Evolutionary conservation across 148 eudicot species (phyloP).

Genomic region (Drosera capensis): DNA sequence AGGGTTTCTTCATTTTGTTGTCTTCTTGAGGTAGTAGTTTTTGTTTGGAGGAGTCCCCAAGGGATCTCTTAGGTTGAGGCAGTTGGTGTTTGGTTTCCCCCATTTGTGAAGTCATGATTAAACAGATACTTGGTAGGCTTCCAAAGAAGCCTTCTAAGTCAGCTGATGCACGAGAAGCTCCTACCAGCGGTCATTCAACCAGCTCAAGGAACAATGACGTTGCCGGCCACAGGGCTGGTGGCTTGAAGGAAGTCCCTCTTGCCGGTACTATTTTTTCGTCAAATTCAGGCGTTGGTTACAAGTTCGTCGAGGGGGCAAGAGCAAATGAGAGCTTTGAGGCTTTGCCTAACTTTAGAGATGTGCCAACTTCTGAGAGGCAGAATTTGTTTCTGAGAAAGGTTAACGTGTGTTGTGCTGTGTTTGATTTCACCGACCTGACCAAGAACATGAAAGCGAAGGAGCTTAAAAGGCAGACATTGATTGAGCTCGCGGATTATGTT

Average conservation of each 20-base stretch:
- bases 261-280: no score
- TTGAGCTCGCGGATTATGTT: not conserved
- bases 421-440: not conserved
- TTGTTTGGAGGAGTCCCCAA: slow-evolving; percentile 4
- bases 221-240: not conserved
- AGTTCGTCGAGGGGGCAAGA: no score
- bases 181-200: no score
- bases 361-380: not conserved
- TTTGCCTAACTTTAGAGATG: not conserved
- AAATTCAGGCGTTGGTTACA: no score
- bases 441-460: not conserved
- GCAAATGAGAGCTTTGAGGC: not conserved
- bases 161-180: no score
- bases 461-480: not conserved
- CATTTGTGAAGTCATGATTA: slow-evolving; percentile 6
- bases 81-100: slow-evolving; percentile 1
- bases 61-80: slow-evolving; percentile 8
- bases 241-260: no score
- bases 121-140: not conserved
- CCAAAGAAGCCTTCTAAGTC: not conserved
- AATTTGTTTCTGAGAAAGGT: not conserved
- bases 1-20: not conserved
- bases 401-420: not conserved
- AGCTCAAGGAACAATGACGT: no score
- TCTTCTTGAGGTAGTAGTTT: slow-evolving; percentile 6